A percentile compares a stretch with the other conserved stretches of the same genome.
phyloP scores from a whole-genome alignment of 192 early-diverging fungal species.

The Coemansia sp. region DNA sequence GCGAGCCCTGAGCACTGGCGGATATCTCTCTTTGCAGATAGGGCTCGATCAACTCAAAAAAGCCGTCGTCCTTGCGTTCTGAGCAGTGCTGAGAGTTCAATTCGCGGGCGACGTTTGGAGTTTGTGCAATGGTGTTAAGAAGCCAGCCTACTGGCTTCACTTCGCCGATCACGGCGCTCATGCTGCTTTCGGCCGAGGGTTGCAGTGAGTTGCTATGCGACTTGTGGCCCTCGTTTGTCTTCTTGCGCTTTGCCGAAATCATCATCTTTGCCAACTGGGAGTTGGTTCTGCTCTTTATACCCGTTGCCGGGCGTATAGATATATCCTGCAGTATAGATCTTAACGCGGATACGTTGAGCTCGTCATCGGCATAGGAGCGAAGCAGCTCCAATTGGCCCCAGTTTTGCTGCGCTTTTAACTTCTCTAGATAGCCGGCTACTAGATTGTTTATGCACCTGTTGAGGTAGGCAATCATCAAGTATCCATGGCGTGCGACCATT shows the following conservation, averaged over 20 bases:
- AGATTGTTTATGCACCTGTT: neutral
- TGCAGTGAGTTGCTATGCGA: neutral
- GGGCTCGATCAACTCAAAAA: neutral
- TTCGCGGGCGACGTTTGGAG: neutral
- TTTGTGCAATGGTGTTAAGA: neutral
- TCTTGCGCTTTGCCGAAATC: neutral
- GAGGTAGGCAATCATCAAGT: neutral
- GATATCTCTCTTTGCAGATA: neutral
- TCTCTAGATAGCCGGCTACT: neutral
- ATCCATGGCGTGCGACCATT: neutral
- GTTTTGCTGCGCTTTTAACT: neutral
- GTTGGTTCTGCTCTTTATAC: neutral
- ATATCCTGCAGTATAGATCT: neutral
- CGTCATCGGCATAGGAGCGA: neutral
- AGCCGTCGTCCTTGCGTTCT: neutral
- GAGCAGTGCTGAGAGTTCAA: neutral
- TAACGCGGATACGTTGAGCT: neutral
- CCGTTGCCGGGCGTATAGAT: neutral
- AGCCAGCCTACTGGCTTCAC: neutral
- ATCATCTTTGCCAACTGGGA: neutral
- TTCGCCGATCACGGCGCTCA: neutral
- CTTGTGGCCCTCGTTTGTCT: neutral
- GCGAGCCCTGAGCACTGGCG: neutral
- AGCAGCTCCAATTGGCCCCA: neutral
- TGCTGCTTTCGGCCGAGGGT: neutral